Percentiles rank a stretch among this genome's conserved stretches.
Evolutionary conservation across 2,329 filamentous ascomycete species (phyloP).

Genomic region (Fonsecaea multimorphosa): DNA sequence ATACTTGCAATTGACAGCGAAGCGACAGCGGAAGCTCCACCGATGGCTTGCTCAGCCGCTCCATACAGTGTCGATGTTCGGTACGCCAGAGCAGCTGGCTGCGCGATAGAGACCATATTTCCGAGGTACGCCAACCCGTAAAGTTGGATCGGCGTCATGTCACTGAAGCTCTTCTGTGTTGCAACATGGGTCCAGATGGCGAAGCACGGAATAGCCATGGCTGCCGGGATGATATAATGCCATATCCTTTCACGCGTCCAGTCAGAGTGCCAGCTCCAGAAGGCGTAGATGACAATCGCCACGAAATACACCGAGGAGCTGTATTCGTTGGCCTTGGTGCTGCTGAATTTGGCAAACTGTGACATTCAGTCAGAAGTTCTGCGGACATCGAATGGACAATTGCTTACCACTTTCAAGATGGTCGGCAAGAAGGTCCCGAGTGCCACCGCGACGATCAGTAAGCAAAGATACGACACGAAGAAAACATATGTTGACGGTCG

Average conservation of each 20-base stretch:
- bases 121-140: slow-evolving; percentile 39
- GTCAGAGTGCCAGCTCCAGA: slow-evolving; percentile 38
- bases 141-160: slow-evolving; percentile 33
- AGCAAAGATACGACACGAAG: slow-evolving; percentile 37
- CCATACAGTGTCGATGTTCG: slow-evolving; percentile 37
- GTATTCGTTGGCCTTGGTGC: slow-evolving; percentile 38
- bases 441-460: slow-evolving; percentile 37
- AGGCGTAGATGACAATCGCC: slow-evolving; percentile 33
- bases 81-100: slow-evolving; percentile 33
- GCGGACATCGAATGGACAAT: not conserved
- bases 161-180: slow-evolving; percentile 30
- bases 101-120: slow-evolving; percentile 36
- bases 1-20: slow-evolving; percentile 39
- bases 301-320: slow-evolving; percentile 37
- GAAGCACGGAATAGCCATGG: slow-evolving; percentile 39
- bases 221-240: slow-evolving; percentile 38
- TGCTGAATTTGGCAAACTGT: slow-evolving; percentile 35
- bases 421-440: slow-evolving; percentile 39
- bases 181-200: slow-evolving; percentile 40
- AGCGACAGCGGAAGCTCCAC: slow-evolving; percentile 38
- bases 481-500: slow-evolving; percentile 39
- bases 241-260: slow-evolving; percentile 40
- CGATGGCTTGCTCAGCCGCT: slow-evolving; percentile 38
- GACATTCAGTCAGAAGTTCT: slow-evolving; percentile 4
- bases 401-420: slow-evolving; percentile 34